Evolutionary conservation across 164 flowering plant genomes (phyloP), one percentile per base, ranked within the genome.

Genomic region (Chimonanthus salicifolius): DNA sequence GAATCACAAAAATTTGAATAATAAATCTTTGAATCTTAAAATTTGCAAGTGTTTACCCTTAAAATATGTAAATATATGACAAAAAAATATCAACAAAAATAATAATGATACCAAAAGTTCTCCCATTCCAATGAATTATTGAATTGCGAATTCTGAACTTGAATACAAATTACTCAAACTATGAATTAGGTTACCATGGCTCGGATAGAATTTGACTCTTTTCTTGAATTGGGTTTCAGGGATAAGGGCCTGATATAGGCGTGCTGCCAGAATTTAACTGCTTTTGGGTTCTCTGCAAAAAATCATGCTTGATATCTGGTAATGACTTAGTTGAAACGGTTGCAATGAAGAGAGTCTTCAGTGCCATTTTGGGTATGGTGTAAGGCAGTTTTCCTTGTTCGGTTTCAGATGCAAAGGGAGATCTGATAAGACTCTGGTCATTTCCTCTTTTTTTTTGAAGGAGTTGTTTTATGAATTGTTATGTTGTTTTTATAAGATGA

Each of bases 181-280:
- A 33, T 72, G 9, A 13, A 33, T 11, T 64, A 67, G 45, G 58
- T 68, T 64, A 43, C 64, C 44, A 63, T 21, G 4, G 66, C 18
- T 66, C 44, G 7, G 69, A 68, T 60, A 51, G 68, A 69, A 73
- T 50, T 51, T 58, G 47, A 58, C 58, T 16, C 58, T 71, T 7
- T 58, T 54, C 44, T 45, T 58, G 18, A 18, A 45, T 51, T 74
- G 71, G 7, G 21, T 66, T 82, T 67, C 89, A 87, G 90, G 84
- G 80, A 79, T 84, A 85, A 85, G 77, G 88, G 80, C 62, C 79
- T 84, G 82, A 86, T 86, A 50, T 84, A 78, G 83, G 72, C 70
- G 78, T 49, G 58, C 50, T 69, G 62, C 21, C 4, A 45, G 45
- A 48, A 44, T 33, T 65, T 65, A 9, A 16, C 48, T 43, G 49